These are phyloP conservation scores for Leishmania lainsoni DNA, from an alignment of 208 protist species.

Conservation along the genomic window DNA sequence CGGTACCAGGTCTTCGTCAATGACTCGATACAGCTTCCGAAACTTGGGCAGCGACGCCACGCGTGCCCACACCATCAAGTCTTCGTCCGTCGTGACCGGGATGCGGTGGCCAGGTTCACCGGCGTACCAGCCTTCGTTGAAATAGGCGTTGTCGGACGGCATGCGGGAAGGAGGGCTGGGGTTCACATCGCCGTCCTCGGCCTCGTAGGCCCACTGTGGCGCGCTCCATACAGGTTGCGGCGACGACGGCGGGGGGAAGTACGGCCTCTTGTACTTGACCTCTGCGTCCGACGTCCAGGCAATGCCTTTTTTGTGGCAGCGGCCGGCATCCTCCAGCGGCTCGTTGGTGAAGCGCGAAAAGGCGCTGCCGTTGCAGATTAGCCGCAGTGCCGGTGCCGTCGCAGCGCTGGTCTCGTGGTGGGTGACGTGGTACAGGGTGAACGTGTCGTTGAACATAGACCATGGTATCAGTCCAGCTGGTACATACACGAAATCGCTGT, in stretches of 20 bases:
- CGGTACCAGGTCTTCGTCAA: constrained; percentile 72
- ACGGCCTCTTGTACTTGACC: constrained; percentile 82
- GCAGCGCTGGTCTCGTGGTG: neutral
- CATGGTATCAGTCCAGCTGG: constrained; percentile 97
- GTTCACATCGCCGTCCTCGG: constrained; percentile 16
- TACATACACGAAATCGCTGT: constrained; percentile 85
- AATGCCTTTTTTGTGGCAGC: constrained; percentile 93
- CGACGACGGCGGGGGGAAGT: constrained; percentile 28
- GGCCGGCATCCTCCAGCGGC: constrained; percentile 37
- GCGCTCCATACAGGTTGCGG: constrained; percentile 57
- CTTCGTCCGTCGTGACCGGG: constrained; percentile 92
- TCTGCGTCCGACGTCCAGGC: constrained; percentile 92
- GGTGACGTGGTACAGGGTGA: constrained; percentile 54
- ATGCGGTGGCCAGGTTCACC: constrained; percentile 82
- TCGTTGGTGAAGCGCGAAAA: constrained; percentile 73
- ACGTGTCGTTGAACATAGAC: constrained; percentile 98
- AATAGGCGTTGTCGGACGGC: constrained; percentile 70
- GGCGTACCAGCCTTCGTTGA: constrained; percentile 88
- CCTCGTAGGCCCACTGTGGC: constrained; percentile 35
- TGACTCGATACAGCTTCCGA: constrained; percentile 97
- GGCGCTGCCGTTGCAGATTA: constrained; percentile 81
- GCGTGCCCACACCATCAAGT: constrained; percentile 99
- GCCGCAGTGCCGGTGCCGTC: neutral
- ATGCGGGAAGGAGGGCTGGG: constrained; percentile 12
- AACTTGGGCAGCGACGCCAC: constrained; percentile 95